These are phyloP conservation scores for Candida maesae DNA, from an alignment of 805 yeast genomes.

Conservation along the genomic window DNA sequence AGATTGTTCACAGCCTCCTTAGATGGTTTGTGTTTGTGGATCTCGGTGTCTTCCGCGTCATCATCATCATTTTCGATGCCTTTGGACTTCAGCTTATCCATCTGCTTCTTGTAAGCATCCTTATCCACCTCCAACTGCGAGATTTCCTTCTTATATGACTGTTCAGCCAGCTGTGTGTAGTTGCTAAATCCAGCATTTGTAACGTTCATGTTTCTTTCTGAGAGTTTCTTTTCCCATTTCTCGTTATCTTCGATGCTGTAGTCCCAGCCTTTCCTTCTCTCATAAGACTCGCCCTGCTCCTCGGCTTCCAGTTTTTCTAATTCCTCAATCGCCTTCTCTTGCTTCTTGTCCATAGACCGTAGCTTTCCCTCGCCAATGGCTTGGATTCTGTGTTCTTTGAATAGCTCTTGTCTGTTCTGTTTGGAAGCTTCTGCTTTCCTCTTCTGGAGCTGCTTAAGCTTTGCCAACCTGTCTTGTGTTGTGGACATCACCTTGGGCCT, in stretches of 20 bases:
- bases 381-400: constrained; percentile 31
- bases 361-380: constrained; percentile 23
- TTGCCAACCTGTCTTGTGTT: constrained; percentile 17
- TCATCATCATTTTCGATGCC: constrained; percentile 5
- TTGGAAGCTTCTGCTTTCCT: constrained; percentile 28
- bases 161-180: constrained; percentile 53
- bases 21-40: constrained; percentile 35
- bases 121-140: constrained; percentile 34
- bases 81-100: constrained; percentile 20
- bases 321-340: constrained; percentile 36
- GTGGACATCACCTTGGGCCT: background rate
- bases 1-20: constrained; percentile 31
- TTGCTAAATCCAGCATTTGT: constrained; percentile 43
- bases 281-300: constrained; percentile 38
- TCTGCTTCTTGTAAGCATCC: constrained; percentile 41
- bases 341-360: constrained; percentile 30
- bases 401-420: constrained; percentile 35
- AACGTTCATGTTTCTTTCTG: constrained; percentile 26
- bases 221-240: constrained; percentile 49
- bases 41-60: constrained; percentile 18
- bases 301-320: constrained; percentile 28
- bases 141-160: constrained; percentile 54
- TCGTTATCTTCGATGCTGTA: constrained; percentile 64
- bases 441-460: constrained; percentile 28
- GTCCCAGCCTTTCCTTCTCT: constrained; percentile 45